Percentiles rank a stretch among this genome's conserved stretches.
Conservation (phyloP, 2,329 filamentous ascomycete genomes). For the Fusarium oxysporum region DNA sequence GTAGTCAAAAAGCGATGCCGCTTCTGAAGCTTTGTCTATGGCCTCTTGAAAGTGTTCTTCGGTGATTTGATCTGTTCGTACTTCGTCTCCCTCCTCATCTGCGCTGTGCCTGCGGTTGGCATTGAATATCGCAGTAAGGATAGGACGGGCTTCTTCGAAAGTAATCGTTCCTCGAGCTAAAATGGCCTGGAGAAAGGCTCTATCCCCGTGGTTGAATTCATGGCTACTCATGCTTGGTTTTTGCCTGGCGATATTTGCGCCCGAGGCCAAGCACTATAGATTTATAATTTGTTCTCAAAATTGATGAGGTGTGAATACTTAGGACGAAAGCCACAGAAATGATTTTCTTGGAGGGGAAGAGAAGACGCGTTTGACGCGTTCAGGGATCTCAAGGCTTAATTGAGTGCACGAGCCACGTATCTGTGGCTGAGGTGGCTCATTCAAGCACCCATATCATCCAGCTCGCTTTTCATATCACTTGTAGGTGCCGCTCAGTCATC, state of each 20-base stretch:
- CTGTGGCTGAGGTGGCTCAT: conserved; percentile 11
- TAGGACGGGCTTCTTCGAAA: conserved; percentile 75
- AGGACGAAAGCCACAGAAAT: neutral
- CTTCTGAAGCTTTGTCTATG: conserved; percentile 76
- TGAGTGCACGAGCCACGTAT: conserved; percentile 11
- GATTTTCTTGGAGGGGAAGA: neutral
- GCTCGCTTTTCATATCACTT: neutral
- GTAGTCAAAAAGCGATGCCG: conserved; percentile 83
- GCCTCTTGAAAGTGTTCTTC: conserved; percentile 75
- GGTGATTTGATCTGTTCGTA: conserved; percentile 72
- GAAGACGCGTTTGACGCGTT: conserved; percentile 38
- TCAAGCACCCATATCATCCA: neutral
- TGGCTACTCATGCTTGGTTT: conserved; percentile 40
- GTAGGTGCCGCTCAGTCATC: neutral
- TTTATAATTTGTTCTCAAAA: neutral
- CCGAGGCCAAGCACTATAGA: neutral
- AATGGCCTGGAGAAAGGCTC: conserved; percentile 91
- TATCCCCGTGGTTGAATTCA: conserved; percentile 72
- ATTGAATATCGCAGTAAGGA: conserved; percentile 82
- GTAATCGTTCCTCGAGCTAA: conserved; percentile 83
- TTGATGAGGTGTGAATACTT: neutral
- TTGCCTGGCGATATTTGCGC: conserved; percentile 39
- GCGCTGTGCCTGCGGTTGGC: conserved; percentile 55
- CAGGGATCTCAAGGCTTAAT: conserved; percentile 11
- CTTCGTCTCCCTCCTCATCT: conserved; percentile 46